A percentile compares a stretch with the other conserved stretches of the same genome.
These are phyloP conservation scores for Laburnicola sp. DNA, from an alignment of 2,329 filamentous ascomycete genomes.

Conservation along the genomic window DNA sequence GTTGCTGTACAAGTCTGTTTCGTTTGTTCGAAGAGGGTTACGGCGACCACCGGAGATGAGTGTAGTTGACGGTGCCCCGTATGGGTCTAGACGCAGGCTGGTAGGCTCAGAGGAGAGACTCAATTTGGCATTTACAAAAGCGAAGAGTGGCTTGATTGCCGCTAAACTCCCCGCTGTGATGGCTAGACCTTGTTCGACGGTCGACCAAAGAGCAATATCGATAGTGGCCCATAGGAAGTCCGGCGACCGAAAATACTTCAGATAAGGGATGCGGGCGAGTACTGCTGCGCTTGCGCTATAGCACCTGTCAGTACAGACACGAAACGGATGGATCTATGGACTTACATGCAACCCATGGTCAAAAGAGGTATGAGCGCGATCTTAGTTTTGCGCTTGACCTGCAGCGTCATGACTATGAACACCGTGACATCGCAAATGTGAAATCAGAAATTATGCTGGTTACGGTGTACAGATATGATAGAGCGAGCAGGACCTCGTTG, in stretches of 20 bases:
- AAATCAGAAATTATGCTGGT: constrained; percentile 55
- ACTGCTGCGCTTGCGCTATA: constrained; percentile 39
- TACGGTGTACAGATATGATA: constrained; percentile 53
- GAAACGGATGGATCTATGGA: not conserved
- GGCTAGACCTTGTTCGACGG: constrained; percentile 43
- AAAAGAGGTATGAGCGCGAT: constrained; percentile 53
- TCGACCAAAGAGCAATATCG: constrained; percentile 45
- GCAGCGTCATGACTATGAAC: constrained; percentile 55
- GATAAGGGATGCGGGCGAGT: constrained; percentile 35
- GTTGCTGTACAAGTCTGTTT: constrained; percentile 26
- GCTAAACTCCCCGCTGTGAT: constrained; percentile 43
- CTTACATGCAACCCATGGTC: constrained; percentile 56
- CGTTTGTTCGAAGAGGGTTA: constrained; percentile 20
- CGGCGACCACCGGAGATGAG: constrained; percentile 15
- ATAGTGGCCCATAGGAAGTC: constrained; percentile 43
- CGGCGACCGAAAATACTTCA: constrained; percentile 30
- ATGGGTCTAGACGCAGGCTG: constrained; percentile 24
- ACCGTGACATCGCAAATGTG: constrained; percentile 54
- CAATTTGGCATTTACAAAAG: constrained; percentile 26
- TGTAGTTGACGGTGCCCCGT: constrained; percentile 21
- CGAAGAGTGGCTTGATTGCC: constrained; percentile 41
- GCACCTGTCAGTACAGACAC: constrained; percentile 6
- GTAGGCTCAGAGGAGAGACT: constrained; percentile 30
- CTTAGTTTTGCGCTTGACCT: constrained; percentile 56
- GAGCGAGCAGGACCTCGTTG: constrained; percentile 44